These are phyloP conservation scores for Cryphonectria japonica DNA, from an alignment of 2,329 filamentous ascomycete species.

Conservation along the genomic window DNA sequence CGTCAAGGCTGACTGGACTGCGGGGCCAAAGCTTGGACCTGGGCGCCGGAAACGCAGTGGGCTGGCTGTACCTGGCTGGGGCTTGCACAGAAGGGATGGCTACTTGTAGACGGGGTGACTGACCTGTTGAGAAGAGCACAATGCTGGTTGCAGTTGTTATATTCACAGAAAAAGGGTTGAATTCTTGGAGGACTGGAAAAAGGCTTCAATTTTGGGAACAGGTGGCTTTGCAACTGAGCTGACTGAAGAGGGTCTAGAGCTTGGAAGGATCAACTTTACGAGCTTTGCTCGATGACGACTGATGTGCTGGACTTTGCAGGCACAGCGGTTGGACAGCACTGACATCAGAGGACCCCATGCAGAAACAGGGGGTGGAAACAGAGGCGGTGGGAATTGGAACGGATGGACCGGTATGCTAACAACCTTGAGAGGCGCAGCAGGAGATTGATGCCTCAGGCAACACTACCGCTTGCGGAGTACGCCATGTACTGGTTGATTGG, in stretches of 20 bases:
- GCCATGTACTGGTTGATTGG: too few relatives aligned
- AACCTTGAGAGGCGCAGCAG: not conserved
- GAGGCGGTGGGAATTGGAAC: not conserved
- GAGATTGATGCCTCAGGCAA: not conserved
- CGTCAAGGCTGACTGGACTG: constrained; percentile 21
- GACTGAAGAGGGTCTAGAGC: constrained; percentile 2
- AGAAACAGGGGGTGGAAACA: not conserved
- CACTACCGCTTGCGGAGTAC: not conserved
- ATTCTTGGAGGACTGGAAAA: not conserved
- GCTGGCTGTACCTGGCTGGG: constrained; percentile 2
- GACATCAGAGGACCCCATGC: constrained; percentile 15
- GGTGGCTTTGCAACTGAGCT: not conserved
- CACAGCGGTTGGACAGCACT: constrained; percentile 8
- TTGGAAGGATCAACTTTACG: constrained; percentile 6
- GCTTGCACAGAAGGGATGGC: not conserved
- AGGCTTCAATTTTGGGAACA: not conserved
- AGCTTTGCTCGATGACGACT: constrained; percentile 12
- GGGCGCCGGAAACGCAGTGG: constrained; percentile 12
- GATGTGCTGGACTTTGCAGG: constrained; percentile 18
- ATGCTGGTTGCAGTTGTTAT: not conserved
- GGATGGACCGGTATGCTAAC: not conserved
- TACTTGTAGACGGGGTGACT: not conserved
- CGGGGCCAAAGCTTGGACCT: constrained; percentile 21
- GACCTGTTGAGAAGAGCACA: not conserved
- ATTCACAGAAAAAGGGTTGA: not conserved